These are phyloP conservation scores for Malassezia globosa DNA, from an alignment of 1,284 basidiomycete species.

Conservation along the genomic window DNA sequence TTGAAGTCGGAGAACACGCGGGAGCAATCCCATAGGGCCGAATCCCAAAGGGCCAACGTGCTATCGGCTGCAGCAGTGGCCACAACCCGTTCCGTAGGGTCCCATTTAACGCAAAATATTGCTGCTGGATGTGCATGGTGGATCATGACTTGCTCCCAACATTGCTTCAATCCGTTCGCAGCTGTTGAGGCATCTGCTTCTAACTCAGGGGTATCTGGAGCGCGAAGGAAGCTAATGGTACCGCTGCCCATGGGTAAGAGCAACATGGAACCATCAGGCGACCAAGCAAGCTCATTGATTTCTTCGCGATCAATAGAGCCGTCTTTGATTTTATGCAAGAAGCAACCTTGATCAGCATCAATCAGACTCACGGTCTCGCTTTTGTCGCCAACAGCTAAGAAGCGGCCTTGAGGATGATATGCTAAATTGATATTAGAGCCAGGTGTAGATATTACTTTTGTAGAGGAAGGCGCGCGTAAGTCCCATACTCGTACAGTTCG, in stretches of 20 bases:
- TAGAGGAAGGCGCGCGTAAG: conserved; percentile 11
- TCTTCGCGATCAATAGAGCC: conserved; percentile 8
- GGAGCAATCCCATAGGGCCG: conserved; percentile 18
- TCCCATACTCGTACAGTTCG: conserved; percentile 40
- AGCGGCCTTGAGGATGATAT: conserved; percentile 29
- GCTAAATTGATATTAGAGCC: conserved; percentile 37
- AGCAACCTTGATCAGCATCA: conserved; percentile 17
- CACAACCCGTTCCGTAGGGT: conserved; percentile 25
- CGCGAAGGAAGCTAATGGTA: conserved; percentile 15
- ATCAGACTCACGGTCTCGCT: conserved; percentile 33
- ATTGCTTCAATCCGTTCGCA: background rate
- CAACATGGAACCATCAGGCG: conserved; percentile 28
- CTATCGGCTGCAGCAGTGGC: conserved; percentile 31
- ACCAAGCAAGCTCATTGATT: conserved; percentile 38
- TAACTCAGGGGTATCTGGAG: background rate
- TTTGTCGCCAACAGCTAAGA: conserved; percentile 37
- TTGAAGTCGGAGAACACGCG: conserved; percentile 23
- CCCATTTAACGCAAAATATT: conserved; percentile 33
- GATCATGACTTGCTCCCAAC: conserved; percentile 19
- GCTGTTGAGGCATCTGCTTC: background rate
- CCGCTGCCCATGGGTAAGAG: conserved; percentile 33
- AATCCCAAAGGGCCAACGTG: conserved; percentile 29
- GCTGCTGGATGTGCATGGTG: conserved; percentile 28
- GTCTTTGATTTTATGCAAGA: conserved; percentile 23
- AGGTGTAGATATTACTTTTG: conserved; percentile 15